Evolutionary conservation across 768 basidiomycete genomes (phyloP), one percentile per base, ranked within the genome.

Genomic region (Tricholoma terreum): DNA sequence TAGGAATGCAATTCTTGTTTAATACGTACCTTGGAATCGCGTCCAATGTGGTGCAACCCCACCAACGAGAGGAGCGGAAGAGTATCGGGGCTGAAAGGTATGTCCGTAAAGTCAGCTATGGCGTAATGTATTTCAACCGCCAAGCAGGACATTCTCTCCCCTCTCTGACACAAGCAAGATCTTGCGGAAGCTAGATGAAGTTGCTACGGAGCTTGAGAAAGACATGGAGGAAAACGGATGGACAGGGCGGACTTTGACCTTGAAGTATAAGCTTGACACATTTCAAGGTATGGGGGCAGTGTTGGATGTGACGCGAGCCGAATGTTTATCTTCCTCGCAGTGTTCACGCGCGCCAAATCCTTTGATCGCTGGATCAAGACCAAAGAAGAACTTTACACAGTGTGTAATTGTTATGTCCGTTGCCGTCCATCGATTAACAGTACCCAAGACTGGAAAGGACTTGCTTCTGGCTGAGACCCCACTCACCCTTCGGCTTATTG

Each of bases 81-180:
- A 94, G 92, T 58, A 92, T 98, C 34, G 96, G 97, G 1, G 84
- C 88, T 30, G 97, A 99, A 76, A 77, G 90, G 90, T 92, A 63
- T 40, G 19, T 51, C 19, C 7, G 34, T 50, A 22, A 50, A 19
- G 3, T 53, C 24, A 54, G 48, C 48, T 35, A 30, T 38, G 24
- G 54, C 27, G 9, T 24, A 24, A 24, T n/a, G 50, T 17, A 12
- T 42, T 4, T 17, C 48, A 10, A 52, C 34, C 36, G 56, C 17
- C 57, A 30, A 51, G 17, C 56, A 94, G 93, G 54, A 94, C 92
- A 3, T 96, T 96, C 67, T 74, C 80, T 24, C 76, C 92, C 0
- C 75, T 91, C 46, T 77, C 75, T 11, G 80, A 92, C 60, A 80
- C 83, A 56, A 78, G 80, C 1, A 80, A 80, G 57, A 89, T 97